These are phyloP conservation scores for Heterococcus sp. DNA, from an alignment of 108 stramenopile genomes.

Conservation along the genomic window DNA sequence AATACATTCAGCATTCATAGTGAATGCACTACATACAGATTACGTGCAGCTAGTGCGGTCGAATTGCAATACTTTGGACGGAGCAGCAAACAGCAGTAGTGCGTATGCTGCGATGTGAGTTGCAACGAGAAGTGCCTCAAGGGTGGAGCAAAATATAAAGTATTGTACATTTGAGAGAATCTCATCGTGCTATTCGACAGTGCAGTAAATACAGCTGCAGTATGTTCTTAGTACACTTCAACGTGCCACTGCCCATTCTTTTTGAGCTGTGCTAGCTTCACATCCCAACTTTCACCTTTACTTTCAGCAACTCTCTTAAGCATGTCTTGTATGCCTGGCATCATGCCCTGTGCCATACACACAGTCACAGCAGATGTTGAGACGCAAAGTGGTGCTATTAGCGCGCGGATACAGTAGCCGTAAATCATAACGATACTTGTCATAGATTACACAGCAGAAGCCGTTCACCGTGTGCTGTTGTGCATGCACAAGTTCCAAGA, in stretches of 20 bases:
- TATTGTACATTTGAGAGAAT: too few species aligned
- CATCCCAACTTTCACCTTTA: conserved; percentile 79
- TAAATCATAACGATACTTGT: too few species aligned
- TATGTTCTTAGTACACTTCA: conserved; percentile 35
- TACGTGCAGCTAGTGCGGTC: too few species aligned
- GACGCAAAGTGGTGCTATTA: neutral
- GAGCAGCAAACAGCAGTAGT: neutral
- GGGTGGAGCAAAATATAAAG: too few species aligned
- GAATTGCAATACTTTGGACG: too few species aligned
- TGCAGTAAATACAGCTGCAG: neutral
- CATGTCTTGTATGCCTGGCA: conserved; percentile 95
- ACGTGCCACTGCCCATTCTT: conserved; percentile 54
- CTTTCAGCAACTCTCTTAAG: conserved; percentile 71
- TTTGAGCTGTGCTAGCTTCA: conserved; percentile 81
- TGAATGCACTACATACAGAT: too few species aligned
- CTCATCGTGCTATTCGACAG: neutral
- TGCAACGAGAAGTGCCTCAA: neutral
- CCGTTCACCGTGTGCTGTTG: too few species aligned
- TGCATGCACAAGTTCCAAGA: neutral
- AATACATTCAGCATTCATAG: too few species aligned
- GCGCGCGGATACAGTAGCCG: too few species aligned
- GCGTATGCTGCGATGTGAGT: neutral
- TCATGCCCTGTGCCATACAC: conserved; percentile 71
- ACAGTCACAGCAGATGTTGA: neutral
- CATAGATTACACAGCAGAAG: too few species aligned